Percentiles rank a stretch among this genome's conserved stretches.
These are phyloP conservation scores for Kitagawia praeruptora DNA, from an alignment of 129 eudicot species.

Conservation along the genomic window DNA sequence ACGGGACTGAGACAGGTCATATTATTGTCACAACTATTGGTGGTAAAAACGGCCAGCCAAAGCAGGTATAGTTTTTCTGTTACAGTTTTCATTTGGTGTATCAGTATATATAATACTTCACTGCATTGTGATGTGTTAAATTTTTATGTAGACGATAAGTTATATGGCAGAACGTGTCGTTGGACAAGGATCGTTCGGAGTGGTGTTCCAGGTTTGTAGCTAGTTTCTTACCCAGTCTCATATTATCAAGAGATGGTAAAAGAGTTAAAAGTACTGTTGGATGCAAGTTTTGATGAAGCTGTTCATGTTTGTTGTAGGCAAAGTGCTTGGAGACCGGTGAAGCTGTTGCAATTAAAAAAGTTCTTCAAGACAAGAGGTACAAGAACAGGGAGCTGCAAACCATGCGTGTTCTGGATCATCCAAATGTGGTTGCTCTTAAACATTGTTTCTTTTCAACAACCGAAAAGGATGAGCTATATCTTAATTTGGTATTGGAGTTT, in stretches of 20 bases:
- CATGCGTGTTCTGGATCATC: constrained; percentile 81
- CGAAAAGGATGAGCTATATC: constrained; percentile 73
- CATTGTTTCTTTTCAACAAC: constrained; percentile 92
- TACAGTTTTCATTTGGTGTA: background rate
- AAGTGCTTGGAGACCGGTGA: constrained; percentile 90
- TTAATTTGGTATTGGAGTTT: constrained; percentile 78
- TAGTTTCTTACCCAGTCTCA: background rate
- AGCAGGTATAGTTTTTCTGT: constrained; percentile 41
- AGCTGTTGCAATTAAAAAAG: constrained; percentile 85
- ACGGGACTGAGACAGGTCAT: constrained; percentile 93
- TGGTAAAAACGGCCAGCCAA: constrained; percentile 86
- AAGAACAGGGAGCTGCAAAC: constrained; percentile 92
- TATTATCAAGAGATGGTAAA: background rate
- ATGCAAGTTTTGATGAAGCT: background rate
- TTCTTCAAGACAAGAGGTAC: constrained; percentile 84
- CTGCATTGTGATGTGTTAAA: constrained; percentile 3
- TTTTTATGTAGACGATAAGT: constrained; percentile 59
- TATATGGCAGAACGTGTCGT: constrained; percentile 95
- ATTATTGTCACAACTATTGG: constrained; percentile 96
- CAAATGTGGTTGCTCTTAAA: constrained; percentile 78
- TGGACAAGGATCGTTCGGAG: constrained; percentile 93
- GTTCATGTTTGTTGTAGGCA: constrained; percentile 33
- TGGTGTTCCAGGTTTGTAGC: constrained; percentile 66
- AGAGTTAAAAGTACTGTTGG: background rate
- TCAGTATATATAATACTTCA: background rate